Conservation (phyloP, 2,329 filamentous ascomycete genomes). For the Bipolaris cookei region DNA sequence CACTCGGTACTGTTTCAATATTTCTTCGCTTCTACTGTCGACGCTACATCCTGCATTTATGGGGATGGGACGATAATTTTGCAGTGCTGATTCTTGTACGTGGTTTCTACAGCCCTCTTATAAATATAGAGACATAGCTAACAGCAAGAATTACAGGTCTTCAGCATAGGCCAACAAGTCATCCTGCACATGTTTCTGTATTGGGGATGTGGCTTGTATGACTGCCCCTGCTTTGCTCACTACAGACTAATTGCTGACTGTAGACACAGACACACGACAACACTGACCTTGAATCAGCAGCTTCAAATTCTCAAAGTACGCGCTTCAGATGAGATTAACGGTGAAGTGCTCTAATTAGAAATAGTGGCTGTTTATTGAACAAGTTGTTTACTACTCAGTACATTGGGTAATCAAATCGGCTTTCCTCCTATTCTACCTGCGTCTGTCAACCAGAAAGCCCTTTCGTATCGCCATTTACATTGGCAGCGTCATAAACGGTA, state of each 20-base stretch:
- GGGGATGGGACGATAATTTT: constrained; percentile 7
- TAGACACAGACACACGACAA: neutral
- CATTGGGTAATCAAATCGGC: constrained; percentile 6
- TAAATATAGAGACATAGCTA: neutral
- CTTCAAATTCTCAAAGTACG: neutral
- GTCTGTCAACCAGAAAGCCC: neutral
- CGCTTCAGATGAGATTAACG: neutral
- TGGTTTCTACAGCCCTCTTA: too few species aligned
- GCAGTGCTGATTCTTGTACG: neutral
- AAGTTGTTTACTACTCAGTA: constrained; percentile 1
- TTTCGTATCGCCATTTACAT: constrained; percentile 1
- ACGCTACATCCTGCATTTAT: neutral
- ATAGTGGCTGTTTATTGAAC: constrained; percentile 1
- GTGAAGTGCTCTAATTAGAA: neutral
- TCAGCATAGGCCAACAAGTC: constrained; percentile 3
- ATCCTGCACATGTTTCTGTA: constrained; percentile 31
- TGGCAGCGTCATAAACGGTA: neutral
- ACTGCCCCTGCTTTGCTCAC: neutral
- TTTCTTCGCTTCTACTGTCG: constrained; percentile 5
- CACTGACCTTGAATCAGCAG: neutral
- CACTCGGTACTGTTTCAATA: neutral
- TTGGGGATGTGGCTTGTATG: constrained; percentile 6
- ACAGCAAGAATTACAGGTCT: neutral
- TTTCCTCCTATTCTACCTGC: constrained; percentile 3
- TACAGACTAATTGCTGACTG: neutral